These are phyloP conservation scores for Alternaria sp. DNA, from an alignment of 2,329 filamentous ascomycete species.

Conservation along the genomic window DNA sequence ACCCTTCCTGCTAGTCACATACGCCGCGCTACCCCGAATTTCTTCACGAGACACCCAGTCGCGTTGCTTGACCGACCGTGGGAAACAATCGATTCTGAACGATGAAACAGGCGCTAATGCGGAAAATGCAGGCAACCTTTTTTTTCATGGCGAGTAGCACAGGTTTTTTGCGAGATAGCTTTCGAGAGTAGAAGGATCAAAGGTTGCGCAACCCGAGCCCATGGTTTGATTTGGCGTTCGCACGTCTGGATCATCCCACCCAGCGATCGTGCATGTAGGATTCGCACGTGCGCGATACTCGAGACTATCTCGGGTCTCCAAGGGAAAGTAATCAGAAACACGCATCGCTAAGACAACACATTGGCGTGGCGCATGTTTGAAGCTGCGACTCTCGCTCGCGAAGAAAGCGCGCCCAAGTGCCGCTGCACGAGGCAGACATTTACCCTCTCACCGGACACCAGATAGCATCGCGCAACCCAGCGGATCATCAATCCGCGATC, in stretches of 20 bases:
- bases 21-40: too few species aligned
- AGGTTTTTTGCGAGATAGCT: background rate
- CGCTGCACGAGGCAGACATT: background rate
- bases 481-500: background rate
- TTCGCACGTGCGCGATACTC: background rate
- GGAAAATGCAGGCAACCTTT: too few species aligned
- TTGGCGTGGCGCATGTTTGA: background rate
- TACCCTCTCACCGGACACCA: background rate
- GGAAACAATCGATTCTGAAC: too few species aligned
- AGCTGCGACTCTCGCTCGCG: background rate
- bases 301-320: background rate
- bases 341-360: background rate
- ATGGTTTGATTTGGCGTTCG: background rate
- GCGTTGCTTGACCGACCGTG: too few species aligned
- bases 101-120: too few species aligned
- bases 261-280: background rate
- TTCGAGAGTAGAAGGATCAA: background rate
- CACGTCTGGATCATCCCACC: background rate
- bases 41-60: too few species aligned
- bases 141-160: too few species aligned
- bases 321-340: background rate
- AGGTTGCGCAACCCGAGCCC: background rate
- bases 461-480: background rate
- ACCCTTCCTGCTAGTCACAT: too few species aligned
- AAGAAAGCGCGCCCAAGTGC: background rate